phyloP scores from a whole-genome alignment of 2,329 filamentous ascomycete species.

The Phyllosticta paracitricarpa region DNA sequence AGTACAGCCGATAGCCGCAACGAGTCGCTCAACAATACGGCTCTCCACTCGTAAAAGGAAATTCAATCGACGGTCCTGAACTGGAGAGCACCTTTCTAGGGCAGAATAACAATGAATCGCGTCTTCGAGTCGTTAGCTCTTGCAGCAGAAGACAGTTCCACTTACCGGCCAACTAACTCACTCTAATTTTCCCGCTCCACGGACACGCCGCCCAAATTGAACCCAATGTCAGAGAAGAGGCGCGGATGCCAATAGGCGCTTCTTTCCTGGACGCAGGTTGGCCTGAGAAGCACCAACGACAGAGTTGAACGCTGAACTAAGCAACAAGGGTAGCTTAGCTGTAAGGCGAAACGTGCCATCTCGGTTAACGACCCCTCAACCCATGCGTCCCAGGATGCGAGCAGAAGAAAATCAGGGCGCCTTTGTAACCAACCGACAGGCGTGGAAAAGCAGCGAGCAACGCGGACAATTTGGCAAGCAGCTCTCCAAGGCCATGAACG shows the following conservation, averaged over 20 bases:
- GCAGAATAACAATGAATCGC: background rate
- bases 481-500: background rate
- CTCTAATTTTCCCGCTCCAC: background rate
- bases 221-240: background rate
- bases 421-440: background rate
- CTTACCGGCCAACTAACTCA: background rate
- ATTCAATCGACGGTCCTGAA: background rate
- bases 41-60: background rate
- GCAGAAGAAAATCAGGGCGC: background rate
- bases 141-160: background rate
- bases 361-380: background rate
- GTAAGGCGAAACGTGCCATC: background rate
- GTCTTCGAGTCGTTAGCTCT: background rate
- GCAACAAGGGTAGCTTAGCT: background rate
- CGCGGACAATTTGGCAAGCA: background rate
- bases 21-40: background rate
- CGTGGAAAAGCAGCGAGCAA: background rate
- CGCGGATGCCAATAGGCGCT: no score
- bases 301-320: background rate
- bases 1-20: background rate
- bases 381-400: background rate
- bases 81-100: background rate
- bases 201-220: background rate
- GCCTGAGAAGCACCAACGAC: background rate
- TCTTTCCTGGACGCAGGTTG: background rate